Conservation (phyloP, 2,329 filamentous ascomycete species). For the Microdochium nivale region DNA sequence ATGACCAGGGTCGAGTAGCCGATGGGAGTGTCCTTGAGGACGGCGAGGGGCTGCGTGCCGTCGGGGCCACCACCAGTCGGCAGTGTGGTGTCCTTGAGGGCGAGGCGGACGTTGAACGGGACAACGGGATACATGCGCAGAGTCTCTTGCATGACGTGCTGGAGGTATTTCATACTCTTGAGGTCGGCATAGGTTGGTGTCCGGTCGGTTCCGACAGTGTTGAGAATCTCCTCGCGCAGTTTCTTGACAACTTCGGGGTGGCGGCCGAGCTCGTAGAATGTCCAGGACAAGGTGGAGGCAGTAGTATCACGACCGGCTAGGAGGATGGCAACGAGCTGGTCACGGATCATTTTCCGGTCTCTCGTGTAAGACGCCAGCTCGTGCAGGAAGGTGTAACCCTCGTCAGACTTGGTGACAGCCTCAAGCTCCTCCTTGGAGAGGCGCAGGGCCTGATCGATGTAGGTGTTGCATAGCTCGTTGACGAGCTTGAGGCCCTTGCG, state of each 20-base stretch:
- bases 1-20: slow-evolving; percentile 61
- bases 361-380: slow-evolving; percentile 75
- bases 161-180: slow-evolving; percentile 80
- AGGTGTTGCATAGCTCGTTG: slow-evolving; percentile 68
- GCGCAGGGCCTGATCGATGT: slow-evolving; percentile 65
- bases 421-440: slow-evolving; percentile 65
- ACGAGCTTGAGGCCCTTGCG: slow-evolving; percentile 56
- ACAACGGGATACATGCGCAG: slow-evolving; percentile 71
- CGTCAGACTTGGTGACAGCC: slow-evolving; percentile 61
- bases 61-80: slow-evolving; percentile 62
- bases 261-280: slow-evolving; percentile 71
- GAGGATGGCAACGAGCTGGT: slow-evolving; percentile 76
- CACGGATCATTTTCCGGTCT: slow-evolving; percentile 62
- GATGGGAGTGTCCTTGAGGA: slow-evolving; percentile 58
- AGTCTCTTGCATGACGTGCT: slow-evolving; percentile 66
- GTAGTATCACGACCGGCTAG: slow-evolving; percentile 86
- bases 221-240: slow-evolving; percentile 65
- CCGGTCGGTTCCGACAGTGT: slow-evolving; percentile 52
- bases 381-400: slow-evolving; percentile 77
- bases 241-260: slow-evolving; percentile 59
- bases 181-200: slow-evolving; percentile 69
- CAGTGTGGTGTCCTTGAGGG: slow-evolving; percentile 65
- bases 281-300: slow-evolving; percentile 71
- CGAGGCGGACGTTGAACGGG: slow-evolving; percentile 69
- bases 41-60: slow-evolving; percentile 50